A percentile compares a stretch with the other conserved stretches of the same genome.
These are phyloP conservation scores for Pseudogymnoascus sp. DNA, from an alignment of 2,329 filamentous ascomycete species.

Conservation along the genomic window DNA sequence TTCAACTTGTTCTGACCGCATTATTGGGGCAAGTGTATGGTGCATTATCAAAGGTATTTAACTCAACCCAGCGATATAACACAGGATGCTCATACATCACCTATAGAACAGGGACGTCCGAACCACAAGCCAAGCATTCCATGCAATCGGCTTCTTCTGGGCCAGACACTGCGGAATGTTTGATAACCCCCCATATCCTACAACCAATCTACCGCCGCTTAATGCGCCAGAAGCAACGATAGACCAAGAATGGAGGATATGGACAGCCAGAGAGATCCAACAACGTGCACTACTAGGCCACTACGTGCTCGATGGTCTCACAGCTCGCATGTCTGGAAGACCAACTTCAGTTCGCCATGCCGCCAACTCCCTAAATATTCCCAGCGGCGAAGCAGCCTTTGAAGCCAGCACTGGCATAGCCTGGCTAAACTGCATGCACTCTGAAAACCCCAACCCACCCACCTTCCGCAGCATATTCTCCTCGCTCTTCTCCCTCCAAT, in stretches of 20 bases:
- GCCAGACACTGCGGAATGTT: constrained; percentile 39
- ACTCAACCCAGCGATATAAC: neutral
- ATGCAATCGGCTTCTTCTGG: constrained; percentile 39
- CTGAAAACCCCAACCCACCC: constrained; percentile 26
- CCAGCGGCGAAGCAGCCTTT: constrained; percentile 35
- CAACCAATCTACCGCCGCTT: constrained; percentile 29
- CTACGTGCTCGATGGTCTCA: constrained; percentile 38
- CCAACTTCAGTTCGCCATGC: constrained; percentile 36
- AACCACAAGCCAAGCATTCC: constrained; percentile 38
- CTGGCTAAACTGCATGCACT: constrained; percentile 33
- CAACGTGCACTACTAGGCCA: constrained; percentile 38
- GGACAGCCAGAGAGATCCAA: constrained; percentile 38
- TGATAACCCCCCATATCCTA: constrained; percentile 30
- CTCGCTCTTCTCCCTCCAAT: constrained; percentile 32
- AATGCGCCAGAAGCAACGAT: constrained; percentile 31
- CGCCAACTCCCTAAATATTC: constrained; percentile 34
- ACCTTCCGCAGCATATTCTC: constrained; percentile 36
- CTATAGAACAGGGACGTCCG: constrained; percentile 34
- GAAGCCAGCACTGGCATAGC: constrained; percentile 34
- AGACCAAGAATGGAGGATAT: constrained; percentile 34
- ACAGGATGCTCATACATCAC: neutral
- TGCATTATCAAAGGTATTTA: constrained; percentile 32
- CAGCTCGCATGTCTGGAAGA: constrained; percentile 38
- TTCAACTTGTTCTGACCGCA: constrained; percentile 37
- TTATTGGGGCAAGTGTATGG: constrained; percentile 38